Evolutionary conservation across 2,329 filamentous ascomycete genomes (phyloP), one percentile per base, ranked within the genome.

Genomic region (Trichoderma sp.): DNA sequence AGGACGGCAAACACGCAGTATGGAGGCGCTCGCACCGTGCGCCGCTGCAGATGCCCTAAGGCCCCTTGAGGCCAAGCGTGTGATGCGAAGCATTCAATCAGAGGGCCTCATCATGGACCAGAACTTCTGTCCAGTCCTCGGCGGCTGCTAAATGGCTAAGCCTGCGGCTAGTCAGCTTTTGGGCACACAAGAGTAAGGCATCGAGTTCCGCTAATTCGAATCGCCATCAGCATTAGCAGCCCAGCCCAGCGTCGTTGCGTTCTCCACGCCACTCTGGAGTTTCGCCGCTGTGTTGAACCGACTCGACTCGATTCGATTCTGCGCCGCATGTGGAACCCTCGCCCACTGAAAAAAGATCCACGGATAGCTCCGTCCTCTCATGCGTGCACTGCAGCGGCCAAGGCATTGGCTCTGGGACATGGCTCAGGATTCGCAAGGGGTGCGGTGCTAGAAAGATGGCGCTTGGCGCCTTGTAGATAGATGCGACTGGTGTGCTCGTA

Each of bases 131-230:
- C 60, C 41, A 73, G 71, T 11, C 41, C 71, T 73, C 56, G 64
- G 71, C 71, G 71, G 71, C 71, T 73, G 71, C 71, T 65, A 65
- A 59, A 38, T 33, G 66, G 41, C 31, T 56, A 56, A 38, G 59
- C 27, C 41, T 65, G 27, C 71, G 41, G 60, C 71, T 73, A 73
- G 71, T 65, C 71, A 73, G 71, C 71, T 73, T 73, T 56, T 73
- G 60, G 71, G 59, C 60, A 65, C 41, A 64, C 41, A 33, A 18
- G 38, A 50, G 65, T 29, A 33, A 45, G 59, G 69, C 62, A 21
- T 60, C 59, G 56, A 53, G 60, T 50, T 64, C 69, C 38, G 41
- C 69, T 72, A 60, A 71, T 71, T 50, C 53, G 27, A 59, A 50
- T 63, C 59, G 68, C 56, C 59, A 62, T 71, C 68, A 71, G 69